Conservation (phyloP, 352 stramenopile species). For the Phytopythium oedochilum region DNA sequence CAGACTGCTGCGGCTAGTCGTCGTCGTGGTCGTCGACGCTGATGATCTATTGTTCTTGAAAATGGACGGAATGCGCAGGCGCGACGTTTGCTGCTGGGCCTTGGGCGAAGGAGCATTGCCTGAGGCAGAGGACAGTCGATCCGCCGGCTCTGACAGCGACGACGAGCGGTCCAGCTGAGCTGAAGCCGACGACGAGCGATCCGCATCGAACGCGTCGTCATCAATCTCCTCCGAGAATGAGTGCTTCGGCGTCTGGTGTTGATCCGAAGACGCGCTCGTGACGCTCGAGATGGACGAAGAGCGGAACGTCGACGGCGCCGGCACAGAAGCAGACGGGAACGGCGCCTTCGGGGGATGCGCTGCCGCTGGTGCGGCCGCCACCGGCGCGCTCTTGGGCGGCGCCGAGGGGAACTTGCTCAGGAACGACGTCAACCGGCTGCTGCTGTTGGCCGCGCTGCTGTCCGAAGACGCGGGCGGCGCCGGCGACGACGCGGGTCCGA, state of each 20-base stretch:
- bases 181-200: slow-evolving; percentile 4
- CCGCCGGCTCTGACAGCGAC: not conserved
- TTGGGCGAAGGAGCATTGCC: not conserved
- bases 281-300: slow-evolving; percentile 27
- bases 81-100: slow-evolving; percentile 13
- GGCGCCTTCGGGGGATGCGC: slow-evolving; percentile 12
- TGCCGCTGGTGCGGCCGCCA: not conserved
- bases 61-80: slow-evolving; percentile 49
- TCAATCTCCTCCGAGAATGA: slow-evolving; percentile 8
- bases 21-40: slow-evolving; percentile 8
- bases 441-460: slow-evolving; percentile 15
- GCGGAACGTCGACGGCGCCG: slow-evolving; percentile 12
- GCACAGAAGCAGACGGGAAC: slow-evolving; percentile 5
- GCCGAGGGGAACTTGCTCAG: slow-evolving; percentile 57
- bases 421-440: slow-evolving; percentile 54
- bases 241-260: slow-evolving; percentile 1
- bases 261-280: slow-evolving; percentile 10
- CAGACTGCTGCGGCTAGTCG: slow-evolving; percentile 25
- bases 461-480: not conserved
- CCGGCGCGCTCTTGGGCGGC: slow-evolving; percentile 12
- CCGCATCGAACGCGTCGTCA: slow-evolving; percentile 5
- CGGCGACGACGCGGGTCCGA: not conserved
- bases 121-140: not conserved
- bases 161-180: not conserved
- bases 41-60: slow-evolving; percentile 29